phyloP scores from a whole-genome alignment of 805 yeast species.

The Lipomyces lipofer region DNA sequence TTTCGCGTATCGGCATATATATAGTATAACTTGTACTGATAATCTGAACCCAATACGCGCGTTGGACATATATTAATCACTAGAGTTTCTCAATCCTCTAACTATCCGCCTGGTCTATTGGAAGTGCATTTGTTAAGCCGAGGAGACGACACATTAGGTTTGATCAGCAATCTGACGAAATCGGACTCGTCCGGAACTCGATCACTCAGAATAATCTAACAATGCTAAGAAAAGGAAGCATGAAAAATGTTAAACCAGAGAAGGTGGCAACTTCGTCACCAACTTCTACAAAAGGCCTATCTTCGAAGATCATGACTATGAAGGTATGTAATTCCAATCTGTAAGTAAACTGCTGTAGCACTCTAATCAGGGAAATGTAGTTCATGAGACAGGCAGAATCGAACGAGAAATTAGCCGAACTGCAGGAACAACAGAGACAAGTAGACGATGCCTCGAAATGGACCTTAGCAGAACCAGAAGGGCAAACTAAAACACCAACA shows the following conservation, averaged over 20 bases:
- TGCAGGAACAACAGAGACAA: slow-evolving; percentile 32
- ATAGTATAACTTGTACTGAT: too few relatives aligned
- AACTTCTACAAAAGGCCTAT: slow-evolving; percentile 41
- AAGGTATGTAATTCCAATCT: slow-evolving; percentile 46
- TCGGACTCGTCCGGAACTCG: background rate
- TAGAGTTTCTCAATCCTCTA: background rate
- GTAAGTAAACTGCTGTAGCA: background rate
- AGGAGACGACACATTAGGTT: too few relatives aligned
- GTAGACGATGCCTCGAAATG: slow-evolving; percentile 35
- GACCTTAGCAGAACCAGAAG: slow-evolving; percentile 22
- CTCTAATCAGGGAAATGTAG: slow-evolving; percentile 5
- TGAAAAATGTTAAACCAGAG: slow-evolving; percentile 3
- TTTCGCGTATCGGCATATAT: too few relatives aligned
- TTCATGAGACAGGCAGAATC: slow-evolving; percentile 37
- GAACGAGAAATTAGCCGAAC: slow-evolving; percentile 39
- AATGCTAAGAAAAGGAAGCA: background rate
- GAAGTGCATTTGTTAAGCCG: too few relatives aligned
- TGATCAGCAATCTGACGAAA: background rate
- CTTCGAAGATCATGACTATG: slow-evolving; percentile 81
- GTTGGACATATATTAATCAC: too few relatives aligned
- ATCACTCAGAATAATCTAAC: too few relatives aligned
- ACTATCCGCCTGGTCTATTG: background rate
- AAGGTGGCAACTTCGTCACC: slow-evolving; percentile 3
- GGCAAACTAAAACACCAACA: background rate
- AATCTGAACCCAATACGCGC: too few relatives aligned